Evolutionary conservation across 1,139 yeast species (phyloP), one percentile per base, ranked within the genome.

Genomic region (Nakaseomyces nivariensis): DNA sequence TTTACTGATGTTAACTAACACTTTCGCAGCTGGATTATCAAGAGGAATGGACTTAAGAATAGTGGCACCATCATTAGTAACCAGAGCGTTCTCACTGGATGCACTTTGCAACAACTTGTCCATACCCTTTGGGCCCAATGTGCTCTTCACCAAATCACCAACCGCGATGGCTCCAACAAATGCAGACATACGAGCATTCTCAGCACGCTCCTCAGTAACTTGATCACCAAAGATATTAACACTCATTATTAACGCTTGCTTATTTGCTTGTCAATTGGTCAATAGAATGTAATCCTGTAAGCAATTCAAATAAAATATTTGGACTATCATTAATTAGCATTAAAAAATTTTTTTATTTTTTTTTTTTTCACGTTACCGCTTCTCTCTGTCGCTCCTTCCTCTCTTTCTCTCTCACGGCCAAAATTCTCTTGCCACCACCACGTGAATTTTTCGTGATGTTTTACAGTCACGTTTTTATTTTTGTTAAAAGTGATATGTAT

Each of bases 161-260:
- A 92, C 98, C 41, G 98, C 98, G 67, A 92, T 92, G 56, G 98
- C 98, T 48, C 98, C 98, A 24, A 92, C 96, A 71, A 92, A 92
- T 3, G 98, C 90, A 10, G 96, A 86, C 73, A 89, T 76, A 72
- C 97, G 89, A 49, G 98, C 98, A 71, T 90, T 90, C 70, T 92
- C 98, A 40, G 94, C 98, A 61, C 97, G 79, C 70, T 92, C 98
- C 70, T 92, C 98, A 7, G 94, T 84, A 51, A 94, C 97, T 70
- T 92, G 96, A 68, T 94, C 98, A 54, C 96, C 96, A 72, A 92
- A 88, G 64, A 92, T 90, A 62, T 88, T 92, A 56, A 89, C 95
- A 56, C 72, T 69, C 72, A 64, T 60, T 17, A 9, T 38, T 5
- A 17, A 5, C 31, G 22, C 40, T 17, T 9, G 37, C 3, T 17